Evolutionary conservation across 2,329 filamentous ascomycete species (phyloP).

Genomic region (Colletotrichum sojae): DNA sequence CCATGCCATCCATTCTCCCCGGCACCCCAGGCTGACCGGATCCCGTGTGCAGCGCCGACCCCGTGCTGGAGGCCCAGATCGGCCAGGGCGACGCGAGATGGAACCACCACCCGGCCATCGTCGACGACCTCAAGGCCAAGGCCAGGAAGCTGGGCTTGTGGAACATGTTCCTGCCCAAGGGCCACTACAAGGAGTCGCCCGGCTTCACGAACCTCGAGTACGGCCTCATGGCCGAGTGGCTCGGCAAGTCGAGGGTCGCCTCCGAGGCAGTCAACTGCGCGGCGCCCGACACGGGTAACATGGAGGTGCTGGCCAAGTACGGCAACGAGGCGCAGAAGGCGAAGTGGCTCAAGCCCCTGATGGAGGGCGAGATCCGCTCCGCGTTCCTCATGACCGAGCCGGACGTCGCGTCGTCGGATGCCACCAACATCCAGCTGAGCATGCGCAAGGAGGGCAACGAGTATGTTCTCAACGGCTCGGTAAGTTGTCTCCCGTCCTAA

Average conservation of each 20-base stretch:
- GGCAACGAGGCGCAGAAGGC: conserved; percentile 88
- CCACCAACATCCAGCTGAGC: conserved; percentile 89
- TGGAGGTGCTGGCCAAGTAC: conserved; percentile 95
- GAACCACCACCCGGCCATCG: conserved; percentile 81
- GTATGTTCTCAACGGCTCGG: conserved; percentile 90
- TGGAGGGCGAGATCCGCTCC: conserved; percentile 88
- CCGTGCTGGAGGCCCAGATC: conserved; percentile 84
- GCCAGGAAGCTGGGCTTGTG: conserved; percentile 89
- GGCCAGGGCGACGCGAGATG: conserved; percentile 84
- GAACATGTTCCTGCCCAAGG: conserved; percentile 98
- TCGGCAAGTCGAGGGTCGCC: conserved; percentile 87
- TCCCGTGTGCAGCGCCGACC: conserved; percentile 73
- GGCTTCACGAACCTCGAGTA: conserved; percentile 98
- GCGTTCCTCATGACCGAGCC: conserved; percentile 97
- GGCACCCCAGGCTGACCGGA: conserved; percentile 10
- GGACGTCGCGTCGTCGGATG: conserved; percentile 89
- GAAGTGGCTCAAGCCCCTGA: conserved; percentile 84
- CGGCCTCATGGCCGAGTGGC: conserved; percentile 95
- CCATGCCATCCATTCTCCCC: neutral
- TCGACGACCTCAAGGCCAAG: conserved; percentile 91
- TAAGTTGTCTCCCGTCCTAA: conserved; percentile 54
- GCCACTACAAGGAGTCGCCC: conserved; percentile 94
- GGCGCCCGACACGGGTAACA: conserved; percentile 93
- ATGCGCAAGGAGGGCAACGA: conserved; percentile 88
- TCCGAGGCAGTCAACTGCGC: conserved; percentile 92